Percentiles rank a stretch among this genome's conserved stretches.
Evolutionary conservation across 352 stramenopile genomes (phyloP).

Genomic region (Globisporangium abappressorium): DNA sequence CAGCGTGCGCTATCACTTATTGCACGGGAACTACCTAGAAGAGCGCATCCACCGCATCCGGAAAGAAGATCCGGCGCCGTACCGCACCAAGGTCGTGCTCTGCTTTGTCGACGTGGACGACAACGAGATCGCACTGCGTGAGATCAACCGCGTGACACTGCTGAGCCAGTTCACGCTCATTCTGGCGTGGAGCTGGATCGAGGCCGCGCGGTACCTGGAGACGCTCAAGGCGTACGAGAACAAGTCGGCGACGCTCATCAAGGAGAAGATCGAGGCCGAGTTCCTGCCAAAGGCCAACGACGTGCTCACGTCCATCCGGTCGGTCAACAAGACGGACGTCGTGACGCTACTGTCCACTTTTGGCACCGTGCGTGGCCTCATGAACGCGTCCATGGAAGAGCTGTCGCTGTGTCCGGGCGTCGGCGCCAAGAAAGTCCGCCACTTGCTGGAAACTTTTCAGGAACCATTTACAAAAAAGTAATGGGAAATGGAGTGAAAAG

Average conservation of each 20-base stretch:
- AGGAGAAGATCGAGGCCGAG: conserved; percentile 91
- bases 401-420: conserved; percentile 92
- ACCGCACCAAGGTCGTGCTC: conserved; percentile 90
- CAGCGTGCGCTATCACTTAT: conserved; percentile 86
- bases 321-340: conserved; percentile 96
- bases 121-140: conserved; percentile 88
- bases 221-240: conserved; percentile 96
- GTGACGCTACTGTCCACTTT: conserved; percentile 92
- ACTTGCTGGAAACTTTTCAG: conserved; percentile 93
- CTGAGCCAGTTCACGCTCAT: conserved; percentile 92
- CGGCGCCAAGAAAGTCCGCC: conserved; percentile 93
- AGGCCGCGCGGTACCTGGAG: conserved; percentile 95
- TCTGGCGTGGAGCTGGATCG: conserved; percentile 91
- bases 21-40: conserved; percentile 90
- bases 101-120: conserved; percentile 96
- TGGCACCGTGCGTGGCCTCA: conserved; percentile 79
- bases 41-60: conserved; percentile 89
- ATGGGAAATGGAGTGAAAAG: background rate
- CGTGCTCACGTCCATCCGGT: conserved; percentile 86
- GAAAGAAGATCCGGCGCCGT: conserved; percentile 64
- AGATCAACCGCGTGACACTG: conserved; percentile 93
- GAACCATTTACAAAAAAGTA: conserved; percentile 87
- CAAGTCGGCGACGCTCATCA: conserved; percentile 93
- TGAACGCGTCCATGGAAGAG: conserved; percentile 91
- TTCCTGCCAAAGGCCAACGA: conserved; percentile 91